Evolutionary conservation across 2,329 filamentous ascomycete genomes (phyloP).

Genomic region (Colletotrichum neosansevieriae): DNA sequence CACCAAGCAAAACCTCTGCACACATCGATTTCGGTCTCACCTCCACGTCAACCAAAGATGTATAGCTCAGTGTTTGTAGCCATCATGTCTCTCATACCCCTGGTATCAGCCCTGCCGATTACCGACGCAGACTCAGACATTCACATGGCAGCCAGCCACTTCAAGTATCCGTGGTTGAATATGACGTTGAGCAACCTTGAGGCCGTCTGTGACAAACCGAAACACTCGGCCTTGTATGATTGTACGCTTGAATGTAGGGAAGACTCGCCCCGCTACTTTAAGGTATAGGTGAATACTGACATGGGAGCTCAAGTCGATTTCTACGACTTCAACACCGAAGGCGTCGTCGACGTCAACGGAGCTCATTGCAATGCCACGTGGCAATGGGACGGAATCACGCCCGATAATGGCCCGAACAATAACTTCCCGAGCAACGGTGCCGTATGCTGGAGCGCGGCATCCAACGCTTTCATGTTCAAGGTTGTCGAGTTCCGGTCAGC

Average conservation of each 20-base stretch:
- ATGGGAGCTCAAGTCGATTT: constrained; percentile 32
- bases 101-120: constrained; percentile 15
- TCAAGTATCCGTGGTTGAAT: constrained; percentile 38
- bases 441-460: constrained; percentile 32
- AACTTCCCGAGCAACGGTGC: constrained; percentile 33
- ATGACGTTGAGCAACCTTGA: constrained; percentile 37
- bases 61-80: not conserved
- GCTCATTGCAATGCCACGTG: constrained; percentile 42
- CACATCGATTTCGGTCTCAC: not conserved
- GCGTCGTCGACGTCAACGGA: constrained; percentile 37
- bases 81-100: constrained; percentile 4
- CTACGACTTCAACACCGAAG: constrained; percentile 41
- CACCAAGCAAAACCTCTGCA: not conserved
- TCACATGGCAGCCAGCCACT: constrained; percentile 5
- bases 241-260: constrained; percentile 36
- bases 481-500: constrained; percentile 36
- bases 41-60: constrained; percentile 12
- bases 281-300: not conserved
- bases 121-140: constrained; percentile 1
- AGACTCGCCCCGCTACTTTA: too few relatives aligned
- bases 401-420: constrained; percentile 46
- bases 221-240: constrained; percentile 13
- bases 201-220: constrained; percentile 13
- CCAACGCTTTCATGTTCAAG: constrained; percentile 38
- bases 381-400: constrained; percentile 44